Percentiles rank a stretch among this genome's conserved stretches.
Conservation (phyloP, 1,284 basidiomycete species). For the Melampsora abietis-canadensis region DNA sequence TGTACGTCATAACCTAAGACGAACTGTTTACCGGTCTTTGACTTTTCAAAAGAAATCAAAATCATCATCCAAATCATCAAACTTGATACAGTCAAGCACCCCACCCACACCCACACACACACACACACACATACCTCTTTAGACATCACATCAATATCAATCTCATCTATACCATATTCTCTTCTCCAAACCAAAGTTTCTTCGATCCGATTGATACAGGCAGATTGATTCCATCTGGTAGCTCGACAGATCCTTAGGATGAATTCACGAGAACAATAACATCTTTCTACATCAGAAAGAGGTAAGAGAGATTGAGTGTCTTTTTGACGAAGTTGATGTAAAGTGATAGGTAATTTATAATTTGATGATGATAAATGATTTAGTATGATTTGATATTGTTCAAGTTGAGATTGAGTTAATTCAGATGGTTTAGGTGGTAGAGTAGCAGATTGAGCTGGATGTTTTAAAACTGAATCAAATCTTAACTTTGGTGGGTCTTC, state of each 20-base stretch:
- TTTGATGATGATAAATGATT: background rate
- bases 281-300: conserved; percentile 52
- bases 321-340: background rate
- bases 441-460: background rate
- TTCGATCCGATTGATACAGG: conserved; percentile 52
- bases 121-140: conserved; percentile 27
- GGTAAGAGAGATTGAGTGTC: conserved; percentile 41
- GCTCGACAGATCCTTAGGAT: conserved; percentile 54
- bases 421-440: conserved; percentile 4
- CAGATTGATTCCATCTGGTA: conserved; percentile 53
- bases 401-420: background rate
- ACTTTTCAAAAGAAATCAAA: conserved; percentile 50
- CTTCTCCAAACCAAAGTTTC: conserved; percentile 55
- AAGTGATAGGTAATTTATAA: background rate
- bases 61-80: conserved; percentile 21
- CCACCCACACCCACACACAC: no score
- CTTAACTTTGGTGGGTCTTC: no score
- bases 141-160: conserved; percentile 43
- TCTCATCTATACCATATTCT: conserved; percentile 54
- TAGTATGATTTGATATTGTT: background rate
- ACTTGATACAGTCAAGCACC: no score
- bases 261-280: conserved; percentile 51
- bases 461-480: background rate
- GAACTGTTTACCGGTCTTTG: conserved; percentile 55
- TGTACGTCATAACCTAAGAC: conserved; percentile 54